These are phyloP conservation scores for Leonotis leonurus DNA, from an alignment of 257 asterid genomes.

Conservation along the genomic window DNA sequence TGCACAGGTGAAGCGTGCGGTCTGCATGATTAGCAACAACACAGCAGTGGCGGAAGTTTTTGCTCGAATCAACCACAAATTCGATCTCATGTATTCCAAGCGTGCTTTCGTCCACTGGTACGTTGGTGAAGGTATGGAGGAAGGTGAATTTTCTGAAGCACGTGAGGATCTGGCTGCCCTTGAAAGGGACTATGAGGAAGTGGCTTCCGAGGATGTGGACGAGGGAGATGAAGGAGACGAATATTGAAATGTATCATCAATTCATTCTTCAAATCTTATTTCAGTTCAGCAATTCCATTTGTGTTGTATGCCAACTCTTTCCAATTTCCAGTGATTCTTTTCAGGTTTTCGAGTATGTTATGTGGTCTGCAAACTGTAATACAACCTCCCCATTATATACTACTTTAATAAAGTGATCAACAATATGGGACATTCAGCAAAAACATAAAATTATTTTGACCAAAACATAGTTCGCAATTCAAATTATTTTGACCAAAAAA, in stretches of 20 bases:
- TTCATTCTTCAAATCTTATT: too few species aligned
- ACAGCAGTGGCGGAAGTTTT: constrained; percentile 27
- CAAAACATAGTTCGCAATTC: too few species aligned
- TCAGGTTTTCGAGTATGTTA: not conserved
- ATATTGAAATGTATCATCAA: too few species aligned
- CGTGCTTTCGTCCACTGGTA: constrained; percentile 32
- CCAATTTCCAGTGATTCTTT: not conserved
- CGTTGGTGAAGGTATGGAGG: constrained; percentile 34
- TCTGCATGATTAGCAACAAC: constrained; percentile 30
- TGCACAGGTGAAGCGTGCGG: constrained; percentile 27
- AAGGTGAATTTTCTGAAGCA: constrained; percentile 26
- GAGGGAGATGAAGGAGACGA: constrained; percentile 31
- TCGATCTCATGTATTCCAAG: constrained; percentile 27
- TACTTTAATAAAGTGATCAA: too few species aligned
- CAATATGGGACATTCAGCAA: too few species aligned
- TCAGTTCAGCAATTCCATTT: not conserved
- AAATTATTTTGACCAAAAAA: too few species aligned
- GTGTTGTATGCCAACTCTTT: not conserved
- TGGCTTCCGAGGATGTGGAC: constrained; percentile 24
- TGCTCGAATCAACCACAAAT: constrained; percentile 20
- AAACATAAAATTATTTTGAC: too few species aligned
- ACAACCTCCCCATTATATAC: too few species aligned
- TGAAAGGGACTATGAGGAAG: constrained; percentile 26
- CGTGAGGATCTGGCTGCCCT: constrained; percentile 29
- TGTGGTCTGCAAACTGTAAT: too few species aligned